A percentile compares a stretch with the other conserved stretches of the same genome.
Evolutionary conservation across 352 stramenopile genomes (phyloP).

Genomic region (Phytopythium boreale): DNA sequence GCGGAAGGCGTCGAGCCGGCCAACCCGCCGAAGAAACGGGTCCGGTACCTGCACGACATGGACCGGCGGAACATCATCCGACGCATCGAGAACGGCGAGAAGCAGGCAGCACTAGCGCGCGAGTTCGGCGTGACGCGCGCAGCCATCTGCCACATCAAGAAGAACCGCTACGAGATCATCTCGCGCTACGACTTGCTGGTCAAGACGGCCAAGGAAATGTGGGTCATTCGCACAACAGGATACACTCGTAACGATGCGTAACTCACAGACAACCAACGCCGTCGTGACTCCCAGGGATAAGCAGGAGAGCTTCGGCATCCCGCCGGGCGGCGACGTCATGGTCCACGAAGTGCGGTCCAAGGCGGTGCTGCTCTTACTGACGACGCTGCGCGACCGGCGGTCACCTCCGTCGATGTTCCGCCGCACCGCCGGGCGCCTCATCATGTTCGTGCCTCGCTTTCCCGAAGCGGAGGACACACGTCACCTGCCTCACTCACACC

Average conservation of each 20-base stretch:
- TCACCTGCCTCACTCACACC: not conserved
- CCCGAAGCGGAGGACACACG: not conserved
- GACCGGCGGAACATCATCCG: slow-evolving; percentile 66
- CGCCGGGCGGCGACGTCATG: slow-evolving; percentile 25
- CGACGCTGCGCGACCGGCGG: slow-evolving; percentile 36
- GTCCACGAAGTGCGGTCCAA: slow-evolving; percentile 43
- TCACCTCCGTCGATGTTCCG: slow-evolving; percentile 30
- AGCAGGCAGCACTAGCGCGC: slow-evolving; percentile 50
- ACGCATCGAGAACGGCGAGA: slow-evolving; percentile 64
- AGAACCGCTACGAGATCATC: slow-evolving; percentile 72
- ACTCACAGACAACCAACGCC: not conserved
- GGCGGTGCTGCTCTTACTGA: slow-evolving; percentile 43
- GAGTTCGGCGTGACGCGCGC: slow-evolving; percentile 71
- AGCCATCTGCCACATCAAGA: slow-evolving; percentile 79
- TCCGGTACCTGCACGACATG: slow-evolving; percentile 52
- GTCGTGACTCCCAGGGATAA: slow-evolving; percentile 17
- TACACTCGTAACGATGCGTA: not conserved
- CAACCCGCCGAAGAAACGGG: slow-evolving; percentile 34
- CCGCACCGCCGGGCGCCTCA: slow-evolving; percentile 35
- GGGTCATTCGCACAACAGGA: slow-evolving; percentile 8
- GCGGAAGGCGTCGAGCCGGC: slow-evolving; percentile 1
- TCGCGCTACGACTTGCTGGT: slow-evolving; percentile 56
- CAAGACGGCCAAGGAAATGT: slow-evolving; percentile 55
- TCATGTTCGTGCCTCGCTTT: slow-evolving; percentile 34
- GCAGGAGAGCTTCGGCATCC: slow-evolving; percentile 27